Conservation (phyloP, 2,329 filamentous ascomycete genomes). For the Ophiostoma triangulosporum region DNA sequence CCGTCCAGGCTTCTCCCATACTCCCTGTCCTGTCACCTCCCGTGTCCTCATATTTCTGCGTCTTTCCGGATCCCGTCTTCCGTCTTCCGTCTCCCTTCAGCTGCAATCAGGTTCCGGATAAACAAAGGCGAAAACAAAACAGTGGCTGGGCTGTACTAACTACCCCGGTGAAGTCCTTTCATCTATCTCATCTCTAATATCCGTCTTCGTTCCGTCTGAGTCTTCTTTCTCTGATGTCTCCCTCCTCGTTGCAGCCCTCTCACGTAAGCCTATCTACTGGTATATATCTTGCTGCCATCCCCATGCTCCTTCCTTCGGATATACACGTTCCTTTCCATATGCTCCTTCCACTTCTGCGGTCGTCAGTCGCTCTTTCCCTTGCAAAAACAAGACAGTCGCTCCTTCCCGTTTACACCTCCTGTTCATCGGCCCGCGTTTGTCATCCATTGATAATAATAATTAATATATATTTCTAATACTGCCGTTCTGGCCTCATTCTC, state of each 20-base stretch:
- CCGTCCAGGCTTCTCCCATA: neutral
- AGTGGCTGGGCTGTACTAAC: neutral
- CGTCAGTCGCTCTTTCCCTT: neutral
- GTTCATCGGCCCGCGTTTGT: neutral
- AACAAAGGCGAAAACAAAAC: neutral
- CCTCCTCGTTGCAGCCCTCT: neutral
- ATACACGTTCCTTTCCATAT: too few relatives aligned
- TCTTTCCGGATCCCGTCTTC: neutral
- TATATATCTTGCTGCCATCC: too few relatives aligned
- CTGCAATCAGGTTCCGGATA: neutral
- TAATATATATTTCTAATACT: too few relatives aligned
- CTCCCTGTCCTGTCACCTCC: neutral
- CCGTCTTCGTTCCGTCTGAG: neutral
- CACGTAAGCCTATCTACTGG: too few relatives aligned
- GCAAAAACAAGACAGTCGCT: neutral
- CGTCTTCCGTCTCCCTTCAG: neutral
- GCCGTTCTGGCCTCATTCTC: neutral
- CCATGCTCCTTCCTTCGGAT: too few relatives aligned
- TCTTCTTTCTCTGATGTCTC: neutral
- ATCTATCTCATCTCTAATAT: neutral
- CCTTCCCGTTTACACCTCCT: conserved; percentile 1
- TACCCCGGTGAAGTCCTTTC: neutral
- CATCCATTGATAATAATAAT: too few relatives aligned
- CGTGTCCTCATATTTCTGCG: neutral
- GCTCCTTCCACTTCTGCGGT: neutral